These are phyloP conservation scores for Fusarium cicatricum DNA, from an alignment of 2,329 filamentous ascomycete species.

Conservation along the genomic window DNA sequence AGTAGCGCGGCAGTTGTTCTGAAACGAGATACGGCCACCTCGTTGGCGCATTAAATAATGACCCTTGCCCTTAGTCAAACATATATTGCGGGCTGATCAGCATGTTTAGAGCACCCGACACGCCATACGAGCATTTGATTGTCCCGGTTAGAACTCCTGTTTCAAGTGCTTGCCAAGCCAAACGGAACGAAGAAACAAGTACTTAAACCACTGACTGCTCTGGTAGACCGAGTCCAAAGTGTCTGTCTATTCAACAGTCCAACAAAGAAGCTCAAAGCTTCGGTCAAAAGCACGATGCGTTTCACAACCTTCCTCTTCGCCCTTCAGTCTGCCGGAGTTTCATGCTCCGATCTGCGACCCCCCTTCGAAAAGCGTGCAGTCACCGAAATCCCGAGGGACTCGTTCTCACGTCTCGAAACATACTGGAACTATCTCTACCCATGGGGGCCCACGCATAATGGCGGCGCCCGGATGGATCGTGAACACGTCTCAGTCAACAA, in stretches of 20 bases:
- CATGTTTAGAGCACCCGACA: background rate
- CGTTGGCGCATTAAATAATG: constrained; percentile 19
- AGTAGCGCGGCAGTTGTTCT: too few relatives aligned
- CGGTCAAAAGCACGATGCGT: background rate
- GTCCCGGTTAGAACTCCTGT: constrained; percentile 4
- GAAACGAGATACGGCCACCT: background rate
- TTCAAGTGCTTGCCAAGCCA: background rate
- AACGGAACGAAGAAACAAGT: background rate
- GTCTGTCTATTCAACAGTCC: too few relatives aligned
- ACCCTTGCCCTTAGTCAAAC: background rate
- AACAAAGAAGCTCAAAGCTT: background rate
- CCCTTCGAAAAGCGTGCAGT: constrained; percentile 17
- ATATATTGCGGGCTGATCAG: background rate
- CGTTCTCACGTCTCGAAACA: constrained; percentile 19
- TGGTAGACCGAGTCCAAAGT: background rate
- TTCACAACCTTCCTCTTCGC: background rate
- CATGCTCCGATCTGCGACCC: constrained; percentile 7
- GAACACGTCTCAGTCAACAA: constrained; percentile 23
- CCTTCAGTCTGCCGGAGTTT: constrained; percentile 5
- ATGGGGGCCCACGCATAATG: constrained; percentile 28
- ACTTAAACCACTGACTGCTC: background rate
- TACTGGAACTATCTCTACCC: constrained; percentile 35
- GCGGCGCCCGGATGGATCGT: constrained; percentile 25
- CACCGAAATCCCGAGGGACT: constrained; percentile 25
- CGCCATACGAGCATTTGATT: constrained; percentile 17